Evolutionary conservation across 2,329 filamentous ascomycete species (phyloP).

Genomic region (Aspergillus novoparasiticus): DNA sequence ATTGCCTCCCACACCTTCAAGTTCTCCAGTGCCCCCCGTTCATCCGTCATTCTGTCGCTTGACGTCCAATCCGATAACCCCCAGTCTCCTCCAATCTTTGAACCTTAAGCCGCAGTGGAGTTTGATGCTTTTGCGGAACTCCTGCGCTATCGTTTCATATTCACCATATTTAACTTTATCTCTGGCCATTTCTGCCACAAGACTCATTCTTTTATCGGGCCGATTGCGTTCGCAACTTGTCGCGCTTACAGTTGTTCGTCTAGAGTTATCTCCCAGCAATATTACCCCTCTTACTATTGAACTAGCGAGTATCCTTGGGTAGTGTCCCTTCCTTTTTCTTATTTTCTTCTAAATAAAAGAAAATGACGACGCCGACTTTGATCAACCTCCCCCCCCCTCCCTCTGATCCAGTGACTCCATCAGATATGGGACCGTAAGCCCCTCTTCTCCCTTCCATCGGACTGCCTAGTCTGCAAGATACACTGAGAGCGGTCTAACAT

Average conservation of each 20-base stretch:
- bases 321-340: neutral
- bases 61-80: neutral
- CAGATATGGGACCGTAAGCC: slow-evolving; percentile 79
- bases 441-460: slow-evolving; percentile 13
- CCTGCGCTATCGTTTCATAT: neutral
- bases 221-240: neutral
- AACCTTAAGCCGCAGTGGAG: neutral
- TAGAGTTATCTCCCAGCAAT: neutral
- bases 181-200: neutral
- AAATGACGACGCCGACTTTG: slow-evolving; percentile 62
- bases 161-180: neutral
- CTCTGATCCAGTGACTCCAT: slow-evolving; percentile 82
- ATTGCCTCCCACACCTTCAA: neutral
- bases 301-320: neutral
- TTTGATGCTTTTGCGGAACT: neutral
- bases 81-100: neutral
- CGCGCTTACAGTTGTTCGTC: neutral
- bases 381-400: slow-evolving; percentile 83
- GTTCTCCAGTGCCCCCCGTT: neutral
- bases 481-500: slow-evolving; percentile 23
- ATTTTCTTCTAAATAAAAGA: neutral
- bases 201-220: neutral
- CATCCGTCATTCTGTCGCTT: neutral
- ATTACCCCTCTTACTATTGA: neutral
- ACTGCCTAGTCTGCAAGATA: neutral